A percentile compares a stretch with the other conserved stretches of the same genome.
These are phyloP conservation scores for Emmonsia crescens DNA, from an alignment of 2,329 filamentous ascomycete species.

Conservation along the genomic window DNA sequence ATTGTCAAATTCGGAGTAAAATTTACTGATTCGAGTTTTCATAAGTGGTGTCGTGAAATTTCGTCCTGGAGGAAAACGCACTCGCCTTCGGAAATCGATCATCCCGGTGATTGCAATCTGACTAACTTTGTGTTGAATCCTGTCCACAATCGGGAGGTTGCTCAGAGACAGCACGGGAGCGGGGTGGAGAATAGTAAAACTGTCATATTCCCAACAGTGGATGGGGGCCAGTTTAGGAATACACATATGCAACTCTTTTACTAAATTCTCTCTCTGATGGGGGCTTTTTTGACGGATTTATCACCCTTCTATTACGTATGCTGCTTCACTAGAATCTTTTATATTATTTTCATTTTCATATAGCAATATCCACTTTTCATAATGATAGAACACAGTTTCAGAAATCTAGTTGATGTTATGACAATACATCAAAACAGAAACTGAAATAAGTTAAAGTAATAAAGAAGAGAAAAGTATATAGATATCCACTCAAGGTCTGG, in stretches of 20 bases:
- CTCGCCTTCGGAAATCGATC: background rate
- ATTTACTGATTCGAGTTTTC: no score
- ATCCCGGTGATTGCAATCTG: background rate
- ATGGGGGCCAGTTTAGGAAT: no score
- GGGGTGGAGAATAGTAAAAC: no score
- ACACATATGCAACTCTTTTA: no score
- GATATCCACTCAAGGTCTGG: no score
- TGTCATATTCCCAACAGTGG: no score
- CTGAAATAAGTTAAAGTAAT: no score
- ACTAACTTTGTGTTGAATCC: background rate
- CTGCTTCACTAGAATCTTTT: background rate
- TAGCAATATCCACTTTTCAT: no score
- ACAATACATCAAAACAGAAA: background rate
- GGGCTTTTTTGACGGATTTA: background rate
- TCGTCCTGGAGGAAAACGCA: background rate
- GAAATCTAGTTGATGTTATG: background rate
- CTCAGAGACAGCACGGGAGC: no score
- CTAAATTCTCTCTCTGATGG: background rate
- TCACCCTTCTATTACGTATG: background rate
- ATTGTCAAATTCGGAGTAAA: background rate
- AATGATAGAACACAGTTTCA: background rate
- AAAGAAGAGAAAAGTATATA: no score
- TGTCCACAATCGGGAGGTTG: background rate
- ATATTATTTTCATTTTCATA: no score
- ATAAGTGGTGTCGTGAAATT: no score